Base-by-base conservation (phyloP, 768 basidiomycete species). In the Crucibulum laeve region DNA sequence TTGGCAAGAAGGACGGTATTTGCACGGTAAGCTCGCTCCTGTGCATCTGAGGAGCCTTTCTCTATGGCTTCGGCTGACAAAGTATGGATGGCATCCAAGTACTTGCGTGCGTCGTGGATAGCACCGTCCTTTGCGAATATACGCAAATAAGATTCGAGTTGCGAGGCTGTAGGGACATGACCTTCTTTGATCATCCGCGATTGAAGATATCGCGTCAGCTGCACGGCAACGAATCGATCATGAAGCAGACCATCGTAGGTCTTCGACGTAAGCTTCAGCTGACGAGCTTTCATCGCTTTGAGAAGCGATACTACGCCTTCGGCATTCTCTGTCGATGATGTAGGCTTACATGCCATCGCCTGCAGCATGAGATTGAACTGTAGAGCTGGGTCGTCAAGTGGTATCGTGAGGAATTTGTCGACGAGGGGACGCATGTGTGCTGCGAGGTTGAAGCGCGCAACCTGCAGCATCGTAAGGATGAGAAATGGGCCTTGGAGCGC, bases 291-390 rank as follows among this genome's bases (percentile, higher is more conserved):
- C 78, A 82, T 80, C 7, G 69, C 59, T 17, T 56, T 55, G 30
- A 83, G 55, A 3, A 82, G 23, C 1, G 61, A 47, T 1, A 79
- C 51, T 0, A 70, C 68, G 15, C 65, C 59, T 10, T 65, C 58
- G 1, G 75, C 65, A 1, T 58, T 64, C 5, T 71, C 64, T 0
- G 58, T 54, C 1, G 75, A 71, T 13, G 63, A 57, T 3, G 65
- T 62, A 11, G 71, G 68, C 38, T 67, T 60, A 41, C 53, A 51
- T 0, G 80, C 67, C 19, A 82, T 58, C 4, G 77, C 72, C 39
- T 70, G 69, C 15, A 83, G 69, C 38, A 82, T 59, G 40, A 73
- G 64, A 50, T 83, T 83, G 63, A 74, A 80, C 42, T 71, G 60
- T 21, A 65, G 51, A 45, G 50, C 14, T 44, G 40, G 39, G 23